Percentiles rank a stretch among this genome's conserved stretches.
Conservation (phyloP, 1,284 basidiomycete genomes). For the Anthracocystis panici-leucophaei region DNA sequence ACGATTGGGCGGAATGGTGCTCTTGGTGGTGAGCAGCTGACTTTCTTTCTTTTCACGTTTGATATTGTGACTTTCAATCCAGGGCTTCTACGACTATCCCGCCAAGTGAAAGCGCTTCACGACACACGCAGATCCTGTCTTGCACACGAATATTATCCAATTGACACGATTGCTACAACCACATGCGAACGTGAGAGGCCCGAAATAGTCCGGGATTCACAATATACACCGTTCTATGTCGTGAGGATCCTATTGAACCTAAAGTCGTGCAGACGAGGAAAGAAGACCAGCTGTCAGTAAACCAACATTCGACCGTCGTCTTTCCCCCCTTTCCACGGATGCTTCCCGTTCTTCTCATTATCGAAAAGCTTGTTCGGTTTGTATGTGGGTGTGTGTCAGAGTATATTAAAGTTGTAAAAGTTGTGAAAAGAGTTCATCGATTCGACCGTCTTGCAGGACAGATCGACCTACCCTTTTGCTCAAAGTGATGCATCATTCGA, state of each 20-base stretch:
- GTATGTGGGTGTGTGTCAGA: slow-evolving; percentile 27
- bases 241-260: background rate
- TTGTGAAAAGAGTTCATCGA: slow-evolving; percentile 33
- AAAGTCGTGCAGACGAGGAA: background rate
- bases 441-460: slow-evolving; percentile 46
- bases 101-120: slow-evolving; percentile 23
- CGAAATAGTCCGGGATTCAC: background rate
- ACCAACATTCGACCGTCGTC: background rate
- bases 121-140: background rate
- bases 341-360: background rate
- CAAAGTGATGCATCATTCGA: slow-evolving; percentile 36
- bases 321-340: too few species aligned
- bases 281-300: slow-evolving; percentile 3
- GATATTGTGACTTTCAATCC: background rate
- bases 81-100: slow-evolving; percentile 67
- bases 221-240: background rate
- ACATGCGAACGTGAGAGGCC: background rate
- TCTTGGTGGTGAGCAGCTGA: background rate
- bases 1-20: background rate
- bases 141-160: background rate
- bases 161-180: background rate
- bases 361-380: background rate
- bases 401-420: slow-evolving; percentile 57
- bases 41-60: slow-evolving; percentile 7
- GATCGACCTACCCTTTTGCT: slow-evolving; percentile 36